A percentile compares a stretch with the other conserved stretches of the same genome.
Evolutionary conservation across 2,329 filamentous ascomycete genomes (phyloP).

Genomic region (Shiraia bambusicola): DNA sequence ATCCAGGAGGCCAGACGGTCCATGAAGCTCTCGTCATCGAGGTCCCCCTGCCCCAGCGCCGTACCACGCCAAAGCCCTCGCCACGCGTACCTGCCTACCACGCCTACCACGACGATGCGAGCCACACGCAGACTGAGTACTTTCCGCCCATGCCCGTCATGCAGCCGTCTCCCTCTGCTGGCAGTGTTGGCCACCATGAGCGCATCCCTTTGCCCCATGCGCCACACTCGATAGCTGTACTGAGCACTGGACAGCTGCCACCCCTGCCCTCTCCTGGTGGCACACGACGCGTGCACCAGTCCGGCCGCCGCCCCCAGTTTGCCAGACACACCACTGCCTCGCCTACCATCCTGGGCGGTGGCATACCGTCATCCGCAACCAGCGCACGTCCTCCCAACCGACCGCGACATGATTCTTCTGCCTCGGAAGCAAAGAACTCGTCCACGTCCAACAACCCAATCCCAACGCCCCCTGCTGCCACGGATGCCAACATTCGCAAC

Average conservation of each 20-base stretch:
- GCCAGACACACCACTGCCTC: constrained; percentile 77
- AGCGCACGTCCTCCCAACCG: constrained; percentile 28
- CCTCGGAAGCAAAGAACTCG: constrained; percentile 48
- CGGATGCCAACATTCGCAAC: constrained; percentile 46
- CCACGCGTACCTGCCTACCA: constrained; percentile 60
- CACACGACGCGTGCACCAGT: constrained; percentile 51
- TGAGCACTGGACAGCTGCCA: constrained; percentile 78
- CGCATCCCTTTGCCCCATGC: constrained; percentile 44
- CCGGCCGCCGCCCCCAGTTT: constrained; percentile 59
- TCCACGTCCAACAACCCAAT: constrained; percentile 53
- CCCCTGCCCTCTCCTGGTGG: constrained; percentile 80
- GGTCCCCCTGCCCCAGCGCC: constrained; percentile 64
- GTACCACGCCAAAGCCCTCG: constrained; percentile 71
- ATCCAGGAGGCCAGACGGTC: constrained; percentile 80
- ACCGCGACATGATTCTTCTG: constrained; percentile 45
- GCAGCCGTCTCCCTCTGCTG: constrained; percentile 45
- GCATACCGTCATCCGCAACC: constrained; percentile 46
- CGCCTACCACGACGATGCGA: constrained; percentile 61
- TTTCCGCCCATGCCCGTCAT: constrained; percentile 67
- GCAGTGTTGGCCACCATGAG: constrained; percentile 41
- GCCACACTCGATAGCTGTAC: constrained; percentile 70
- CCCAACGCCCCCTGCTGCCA: constrained; percentile 55
- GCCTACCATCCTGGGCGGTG: constrained; percentile 62
- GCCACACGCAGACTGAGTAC: constrained; percentile 75
- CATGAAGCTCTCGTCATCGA: constrained; percentile 92